Percentiles rank a stretch among this genome's conserved stretches.
phyloP scores from a whole-genome alignment of 495 filamentous ascomycete genomes.

The Tuber microsphaerosporum region DNA sequence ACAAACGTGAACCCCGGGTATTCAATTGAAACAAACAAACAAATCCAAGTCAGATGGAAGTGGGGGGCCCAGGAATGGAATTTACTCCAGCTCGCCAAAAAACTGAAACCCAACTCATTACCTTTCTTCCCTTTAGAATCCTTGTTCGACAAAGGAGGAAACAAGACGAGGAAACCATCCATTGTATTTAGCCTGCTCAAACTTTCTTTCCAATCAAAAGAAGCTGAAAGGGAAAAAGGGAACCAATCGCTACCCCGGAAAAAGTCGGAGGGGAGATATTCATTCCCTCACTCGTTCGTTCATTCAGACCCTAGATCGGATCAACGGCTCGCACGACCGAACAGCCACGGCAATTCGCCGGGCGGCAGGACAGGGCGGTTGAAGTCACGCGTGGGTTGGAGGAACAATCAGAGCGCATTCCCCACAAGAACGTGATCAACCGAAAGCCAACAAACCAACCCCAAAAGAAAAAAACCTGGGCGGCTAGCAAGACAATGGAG shows the following conservation, averaged over 20 bases:
- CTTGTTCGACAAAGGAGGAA: conserved; percentile 13
- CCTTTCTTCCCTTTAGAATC: background rate
- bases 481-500: background rate
- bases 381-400: conserved; percentile 28
- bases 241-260: conserved; percentile 24
- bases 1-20: conserved; percentile 29
- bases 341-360: conserved; percentile 26
- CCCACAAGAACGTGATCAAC: conserved; percentile 28
- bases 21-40: background rate
- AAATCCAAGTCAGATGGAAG: background rate
- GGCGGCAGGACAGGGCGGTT: background rate
- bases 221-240: conserved; percentile 20
- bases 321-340: conserved; percentile 36
- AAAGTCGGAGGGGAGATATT: conserved; percentile 23
- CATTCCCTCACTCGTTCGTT: background rate
- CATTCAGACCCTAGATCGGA: conserved; percentile 16
- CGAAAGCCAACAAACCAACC: conserved; percentile 25
- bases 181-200: conserved; percentile 1
- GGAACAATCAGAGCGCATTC: conserved; percentile 16
- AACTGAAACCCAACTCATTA: conserved; percentile 9
- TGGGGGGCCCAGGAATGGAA: conserved; percentile 6
- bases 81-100: conserved; percentile 20
- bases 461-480: conserved; percentile 1
- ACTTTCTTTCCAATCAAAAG: background rate
- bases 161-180: conserved; percentile 29